Conservation (phyloP, 148 eudicot genomes). For the Rhododendron ovatum region DNA sequence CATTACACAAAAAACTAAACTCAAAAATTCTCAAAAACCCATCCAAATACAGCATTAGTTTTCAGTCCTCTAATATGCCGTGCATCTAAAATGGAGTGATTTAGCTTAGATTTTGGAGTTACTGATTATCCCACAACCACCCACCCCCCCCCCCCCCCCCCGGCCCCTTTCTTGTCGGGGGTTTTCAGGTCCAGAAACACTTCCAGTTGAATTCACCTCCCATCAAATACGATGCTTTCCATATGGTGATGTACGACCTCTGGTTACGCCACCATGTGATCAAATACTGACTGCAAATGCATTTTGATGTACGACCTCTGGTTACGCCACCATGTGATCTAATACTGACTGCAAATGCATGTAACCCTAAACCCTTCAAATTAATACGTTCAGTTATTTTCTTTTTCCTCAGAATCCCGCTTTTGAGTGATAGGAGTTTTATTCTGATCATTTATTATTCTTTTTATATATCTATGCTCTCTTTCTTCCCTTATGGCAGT, state of each 20-base stretch:
- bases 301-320: slow-evolving; percentile 12
- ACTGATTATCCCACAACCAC: no score
- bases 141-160: no score
- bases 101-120: neutral
- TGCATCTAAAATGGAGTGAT: neutral
- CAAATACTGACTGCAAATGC: neutral
- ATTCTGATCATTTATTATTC: neutral
- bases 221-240: slow-evolving; percentile 5
- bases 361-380: neutral
- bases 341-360: neutral
- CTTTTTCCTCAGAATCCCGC: neutral
- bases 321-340: slow-evolving; percentile 8
- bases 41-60: neutral
- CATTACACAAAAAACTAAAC: no score
- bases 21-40: no score
- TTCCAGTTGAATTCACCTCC: slow-evolving; percentile 11
- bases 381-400: neutral
- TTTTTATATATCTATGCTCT: neutral
- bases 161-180: neutral
- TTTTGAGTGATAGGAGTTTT: neutral
- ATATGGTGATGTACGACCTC: slow-evolving; percentile 14
- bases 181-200: slow-evolving; percentile 12
- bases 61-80: neutral
- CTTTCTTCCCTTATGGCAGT: neutral
- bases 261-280: slow-evolving; percentile 10